phyloP scores from a whole-genome alignment of 306 rosid genomes.

The Vigna angularis region DNA sequence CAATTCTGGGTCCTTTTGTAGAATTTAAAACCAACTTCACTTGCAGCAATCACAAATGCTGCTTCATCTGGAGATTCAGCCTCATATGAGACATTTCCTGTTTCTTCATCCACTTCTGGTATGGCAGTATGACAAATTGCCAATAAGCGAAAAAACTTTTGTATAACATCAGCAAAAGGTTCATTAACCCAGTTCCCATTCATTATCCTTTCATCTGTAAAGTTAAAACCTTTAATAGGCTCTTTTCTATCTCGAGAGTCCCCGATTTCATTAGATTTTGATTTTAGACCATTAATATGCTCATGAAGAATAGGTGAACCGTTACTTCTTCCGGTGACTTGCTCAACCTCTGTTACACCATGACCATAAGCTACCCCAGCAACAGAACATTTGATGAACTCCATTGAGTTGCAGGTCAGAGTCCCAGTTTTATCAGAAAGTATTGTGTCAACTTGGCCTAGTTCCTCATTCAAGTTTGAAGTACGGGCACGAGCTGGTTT shows the following conservation, averaged over 20 bases:
- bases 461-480: conserved; percentile 92
- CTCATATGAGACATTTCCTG: conserved; percentile 71
- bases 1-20: conserved; percentile 77
- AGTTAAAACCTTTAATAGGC: conserved; percentile 79
- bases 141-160: conserved; percentile 71
- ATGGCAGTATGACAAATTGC: conserved; percentile 92
- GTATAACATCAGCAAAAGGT: conserved; percentile 65
- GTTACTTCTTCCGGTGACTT: conserved; percentile 53
- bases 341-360: conserved; percentile 80
- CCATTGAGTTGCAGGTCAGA: conserved; percentile 95
- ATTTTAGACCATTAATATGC: conserved; percentile 38
- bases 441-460: conserved; percentile 88
- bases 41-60: conserved; percentile 91
- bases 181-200: conserved; percentile 86
- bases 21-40: conserved; percentile 89
- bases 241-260: conserved; percentile 41
- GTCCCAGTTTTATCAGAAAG: conserved; percentile 97
- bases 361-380: conserved; percentile 87
- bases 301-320: conserved; percentile 50
- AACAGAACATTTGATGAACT: conserved; percentile 83
- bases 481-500: conserved; percentile 93
- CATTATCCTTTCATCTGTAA: conserved; percentile 77
- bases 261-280: conserved; percentile 34
- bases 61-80: conserved; percentile 99
- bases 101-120: conserved; percentile 79